Conservation (phyloP, 495 filamentous ascomycete species). For the Aspergillus panamensis region DNA sequence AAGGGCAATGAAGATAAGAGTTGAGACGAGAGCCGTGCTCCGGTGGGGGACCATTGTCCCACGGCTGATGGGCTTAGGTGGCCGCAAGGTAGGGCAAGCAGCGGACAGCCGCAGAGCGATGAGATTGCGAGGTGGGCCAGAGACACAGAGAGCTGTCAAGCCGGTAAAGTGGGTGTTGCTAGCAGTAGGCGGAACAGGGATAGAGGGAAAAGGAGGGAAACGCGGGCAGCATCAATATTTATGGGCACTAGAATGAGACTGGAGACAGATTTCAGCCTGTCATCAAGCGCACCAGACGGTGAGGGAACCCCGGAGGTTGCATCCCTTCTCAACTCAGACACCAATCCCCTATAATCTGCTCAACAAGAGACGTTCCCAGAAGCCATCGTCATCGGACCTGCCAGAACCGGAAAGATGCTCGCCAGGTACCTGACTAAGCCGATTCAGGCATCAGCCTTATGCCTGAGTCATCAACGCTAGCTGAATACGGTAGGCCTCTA, state of each 20-base stretch:
- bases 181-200: no score
- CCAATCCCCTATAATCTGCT: no score
- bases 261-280: neutral
- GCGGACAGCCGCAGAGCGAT: slow-evolving; percentile 7
- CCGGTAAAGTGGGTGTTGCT: neutral
- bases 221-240: no score
- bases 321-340: neutral
- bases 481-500: neutral
- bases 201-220: no score
- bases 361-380: no score
- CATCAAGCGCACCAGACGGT: neutral
- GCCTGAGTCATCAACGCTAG: neutral
- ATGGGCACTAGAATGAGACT: no score
- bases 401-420: no score
- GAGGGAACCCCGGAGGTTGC: neutral
- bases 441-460: no score
- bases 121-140: neutral
- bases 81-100: slow-evolving; percentile 5
- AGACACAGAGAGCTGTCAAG: neutral
- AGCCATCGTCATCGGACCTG: no score
- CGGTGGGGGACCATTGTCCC: slow-evolving; percentile 42
- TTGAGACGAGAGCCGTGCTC: slow-evolving; percentile 40
- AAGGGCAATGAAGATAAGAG: slow-evolving; percentile 43
- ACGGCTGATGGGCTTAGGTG: neutral
- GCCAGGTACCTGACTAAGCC: no score